Base-by-base conservation (phyloP, 1,284 basidiomycete species). In the Cutaneotrichosporon mucoides region DNA sequence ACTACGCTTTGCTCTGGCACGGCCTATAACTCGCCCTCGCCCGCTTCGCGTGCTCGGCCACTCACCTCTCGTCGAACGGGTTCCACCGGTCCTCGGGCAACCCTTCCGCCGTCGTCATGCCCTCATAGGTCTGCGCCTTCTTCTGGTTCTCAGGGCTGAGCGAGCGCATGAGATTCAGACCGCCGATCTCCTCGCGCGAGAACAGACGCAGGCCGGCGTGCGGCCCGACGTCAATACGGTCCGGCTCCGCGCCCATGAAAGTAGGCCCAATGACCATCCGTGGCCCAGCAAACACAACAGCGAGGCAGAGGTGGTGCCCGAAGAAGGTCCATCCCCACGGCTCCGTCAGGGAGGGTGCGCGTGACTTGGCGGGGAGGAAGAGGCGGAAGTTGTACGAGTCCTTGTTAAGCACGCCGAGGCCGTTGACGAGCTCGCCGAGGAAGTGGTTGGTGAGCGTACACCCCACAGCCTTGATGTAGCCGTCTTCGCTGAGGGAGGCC, bases 191-290 rank as follows among this genome's bases (percentile, higher is more conserved):
- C 60, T 76, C 75, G 40, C 68, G 63, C 9, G 59, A 64, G 52
- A 76, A 73, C n/a, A 76, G 64, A 5, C 74, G 60, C 38, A 72
- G 59, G 0, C 75, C 75, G 1, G 61, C 71, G 49, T 75, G 66
- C 24, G 63, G 64, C 1, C 75, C 75, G 0, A 56, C 69, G 50
- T 76, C 75, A 36, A 76, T 76, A 13, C 69, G 59, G 57, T 76
- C 73, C 4, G 75, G 73, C 57, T 76, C 75, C 13, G 75, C 75
- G n/a, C 73, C 75, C 64, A 75, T 69, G 55, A 76, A 76, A 0
- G 73, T 75, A 5, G 73, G 73, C 5, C 73, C 72, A 16, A 75
- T 63, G 44, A 73, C 64, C 73, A 76, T 76, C 41, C 72, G 56
- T 42, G 59, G 62, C 3, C 73, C 72, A 15, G 69, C 71, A 53